These are phyloP conservation scores for Metschnikowia anglica DNA, from an alignment of 805 yeast genomes.

Conservation along the genomic window DNA sequence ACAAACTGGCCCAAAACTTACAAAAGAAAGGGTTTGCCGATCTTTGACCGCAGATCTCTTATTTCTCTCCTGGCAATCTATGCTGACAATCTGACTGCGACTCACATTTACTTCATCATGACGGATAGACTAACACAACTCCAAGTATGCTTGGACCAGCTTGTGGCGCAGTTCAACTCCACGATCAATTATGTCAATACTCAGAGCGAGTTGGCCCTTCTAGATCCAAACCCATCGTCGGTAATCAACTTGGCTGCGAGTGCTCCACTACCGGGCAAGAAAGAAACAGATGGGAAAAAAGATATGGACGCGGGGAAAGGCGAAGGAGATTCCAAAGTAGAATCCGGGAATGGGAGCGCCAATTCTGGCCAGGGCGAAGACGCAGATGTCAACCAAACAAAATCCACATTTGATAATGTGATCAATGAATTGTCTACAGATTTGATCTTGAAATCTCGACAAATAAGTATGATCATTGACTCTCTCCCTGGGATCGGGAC, in stretches of 20 bases:
- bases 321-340: constrained; percentile 10
- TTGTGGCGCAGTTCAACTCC: constrained; percentile 77
- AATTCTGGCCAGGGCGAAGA: neutral
- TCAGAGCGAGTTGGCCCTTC: constrained; percentile 36
- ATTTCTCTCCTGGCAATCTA: too few species aligned
- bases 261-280: constrained; percentile 48
- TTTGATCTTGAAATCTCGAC: constrained; percentile 80
- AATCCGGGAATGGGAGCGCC: constrained; percentile 16
- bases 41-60: too few species aligned
- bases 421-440: constrained; percentile 81
- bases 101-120: too few species aligned
- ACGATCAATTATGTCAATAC: constrained; percentile 65
- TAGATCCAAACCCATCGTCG: constrained; percentile 62
- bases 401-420: constrained; percentile 40
- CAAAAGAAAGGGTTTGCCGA: too few species aligned
- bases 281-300: constrained; percentile 16
- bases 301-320: too few species aligned
- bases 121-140: constrained; percentile 87
- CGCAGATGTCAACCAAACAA: constrained; percentile 1
- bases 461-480: constrained; percentile 80
- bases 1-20: too few species aligned
- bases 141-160: constrained; percentile 82
- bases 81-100: too few species aligned
- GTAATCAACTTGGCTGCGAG: constrained; percentile 62
- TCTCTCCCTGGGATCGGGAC: constrained; percentile 92